Base-by-base conservation (phyloP, 192 early-diverging fungal genomes). In the Rhizophlyctis rosea region DNA sequence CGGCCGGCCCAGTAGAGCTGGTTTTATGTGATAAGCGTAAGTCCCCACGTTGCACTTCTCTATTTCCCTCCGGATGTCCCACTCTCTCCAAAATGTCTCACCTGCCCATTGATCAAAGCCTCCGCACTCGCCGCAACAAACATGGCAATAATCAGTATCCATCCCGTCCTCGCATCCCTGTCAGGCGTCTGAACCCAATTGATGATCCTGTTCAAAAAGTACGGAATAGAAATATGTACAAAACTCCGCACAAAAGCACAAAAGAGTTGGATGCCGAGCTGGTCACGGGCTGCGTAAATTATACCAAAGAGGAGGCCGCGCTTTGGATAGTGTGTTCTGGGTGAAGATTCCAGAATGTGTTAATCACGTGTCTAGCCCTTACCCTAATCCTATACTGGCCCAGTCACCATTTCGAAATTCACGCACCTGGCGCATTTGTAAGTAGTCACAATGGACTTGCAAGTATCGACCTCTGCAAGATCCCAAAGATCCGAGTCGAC, bases 141-240 rank as follows among this genome's bases (percentile, higher is more conserved):
- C 65, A 75, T 60, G 1, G 62, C 62, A 57, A 69, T 30, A 34
- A 68, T 44, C 9, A 57, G 34, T 7, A 59, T 23, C 33, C 58
- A 57, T 3, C 62, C 47, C 21, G 33, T 36, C 5, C 33, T 71
- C 24, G 29, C 59, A 30, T 63, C 59, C 5, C 48, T 29, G 5
- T 64, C 33, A 33, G 62, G 62, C 4, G 54, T 28, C 14, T 50
- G 21, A 23, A 81, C 68, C 48, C 52, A 68, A 16, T 55, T 69
- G 7, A 75, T 61, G 61, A 82, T 75, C 34, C 50, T 39, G 61
- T 75, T 73, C 23, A 82, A 67, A 35, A 78, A 79, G 56, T 63
- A 75, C 0, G 80, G 80, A 13, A 68, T 67, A 11, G 69, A 32
- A 47, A 76, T 59, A 1, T 57, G 34, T n/a, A 75, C 47, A 7